These are phyloP conservation scores for Aeminium ludgeri DNA, from an alignment of 495 filamentous ascomycete genomes.

Conservation along the genomic window DNA sequence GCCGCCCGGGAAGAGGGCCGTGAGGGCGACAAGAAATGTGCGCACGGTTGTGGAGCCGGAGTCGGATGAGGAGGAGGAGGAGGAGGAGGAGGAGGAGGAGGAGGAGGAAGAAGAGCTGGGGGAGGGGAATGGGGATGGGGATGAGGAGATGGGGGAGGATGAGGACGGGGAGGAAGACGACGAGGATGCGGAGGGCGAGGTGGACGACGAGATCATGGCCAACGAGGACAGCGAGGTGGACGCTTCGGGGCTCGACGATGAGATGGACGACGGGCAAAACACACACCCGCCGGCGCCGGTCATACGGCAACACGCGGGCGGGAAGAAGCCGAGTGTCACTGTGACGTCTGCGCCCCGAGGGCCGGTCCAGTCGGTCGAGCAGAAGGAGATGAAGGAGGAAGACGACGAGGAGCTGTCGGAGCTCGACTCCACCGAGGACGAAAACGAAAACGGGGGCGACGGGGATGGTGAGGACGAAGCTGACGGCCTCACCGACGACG, in stretches of 20 bases:
- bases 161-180: constrained; percentile 41
- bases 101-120: constrained; percentile 15
- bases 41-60: constrained; percentile 33
- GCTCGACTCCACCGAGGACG: constrained; percentile 40
- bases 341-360: constrained; percentile 26
- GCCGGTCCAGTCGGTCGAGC: constrained; percentile 37
- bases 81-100: constrained; percentile 4
- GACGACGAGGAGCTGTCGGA: constrained; percentile 31
- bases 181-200: constrained; percentile 39
- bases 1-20: background rate
- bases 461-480: constrained; percentile 35
- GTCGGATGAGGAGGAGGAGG: constrained; percentile 35
- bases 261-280: constrained; percentile 14
- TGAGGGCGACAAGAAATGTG: constrained; percentile 5
- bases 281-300: constrained; percentile 12
- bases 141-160: constrained; percentile 14
- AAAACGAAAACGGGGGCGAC: constrained; percentile 36
- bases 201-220: constrained; percentile 42
- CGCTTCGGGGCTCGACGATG: constrained; percentile 17
- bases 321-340: constrained; percentile 23
- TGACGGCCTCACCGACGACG: constrained; percentile 32
- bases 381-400: constrained; percentile 41
- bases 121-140: constrained; percentile 34
- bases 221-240: constrained; percentile 12
- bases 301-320: constrained; percentile 30